Conservation (phyloP, 2,329 filamentous ascomycete species). For the Penicillium sp. region DNA sequence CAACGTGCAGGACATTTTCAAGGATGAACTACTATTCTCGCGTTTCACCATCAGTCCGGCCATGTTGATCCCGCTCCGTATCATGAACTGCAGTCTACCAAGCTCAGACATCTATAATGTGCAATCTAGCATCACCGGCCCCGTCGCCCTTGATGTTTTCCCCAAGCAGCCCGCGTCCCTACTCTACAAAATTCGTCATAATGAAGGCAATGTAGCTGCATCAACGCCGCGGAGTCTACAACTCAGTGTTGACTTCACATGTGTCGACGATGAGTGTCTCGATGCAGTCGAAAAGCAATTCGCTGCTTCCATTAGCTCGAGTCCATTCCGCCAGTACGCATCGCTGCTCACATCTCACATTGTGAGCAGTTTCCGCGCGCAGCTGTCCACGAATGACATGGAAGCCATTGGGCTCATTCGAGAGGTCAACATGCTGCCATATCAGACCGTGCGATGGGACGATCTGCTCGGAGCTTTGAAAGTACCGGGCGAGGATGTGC, state of each 20-base stretch:
- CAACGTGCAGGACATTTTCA: conserved; percentile 96
- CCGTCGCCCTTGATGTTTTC: conserved; percentile 62
- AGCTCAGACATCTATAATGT: conserved; percentile 64
- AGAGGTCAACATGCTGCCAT: conserved; percentile 52
- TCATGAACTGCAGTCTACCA: conserved; percentile 69
- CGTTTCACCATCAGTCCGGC: conserved; percentile 88
- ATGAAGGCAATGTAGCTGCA: conserved; percentile 15
- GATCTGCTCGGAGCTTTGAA: conserved; percentile 53
- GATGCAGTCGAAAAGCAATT: conserved; percentile 49
- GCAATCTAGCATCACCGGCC: conserved; percentile 48
- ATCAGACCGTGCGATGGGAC: conserved; percentile 55
- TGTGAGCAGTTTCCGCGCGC: conserved; percentile 45
- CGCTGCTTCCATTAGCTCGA: conserved; percentile 45
- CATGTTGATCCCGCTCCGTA: conserved; percentile 67
- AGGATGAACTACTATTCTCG: conserved; percentile 75
- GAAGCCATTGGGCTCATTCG: conserved; percentile 55
- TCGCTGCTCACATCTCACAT: conserved; percentile 54
- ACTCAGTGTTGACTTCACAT: conserved; percentile 71
- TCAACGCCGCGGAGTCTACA: conserved; percentile 41
- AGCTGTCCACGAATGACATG: conserved; percentile 49
- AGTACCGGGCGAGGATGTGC: conserved; percentile 43
- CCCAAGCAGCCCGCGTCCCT: conserved; percentile 77
- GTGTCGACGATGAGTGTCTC: conserved; percentile 70
- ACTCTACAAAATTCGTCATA: conserved; percentile 68
- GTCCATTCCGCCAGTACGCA: conserved; percentile 47